phyloP scores from a whole-genome alignment of 805 yeast genomes.

The Yamadazyma takamatsuzukensis region DNA sequence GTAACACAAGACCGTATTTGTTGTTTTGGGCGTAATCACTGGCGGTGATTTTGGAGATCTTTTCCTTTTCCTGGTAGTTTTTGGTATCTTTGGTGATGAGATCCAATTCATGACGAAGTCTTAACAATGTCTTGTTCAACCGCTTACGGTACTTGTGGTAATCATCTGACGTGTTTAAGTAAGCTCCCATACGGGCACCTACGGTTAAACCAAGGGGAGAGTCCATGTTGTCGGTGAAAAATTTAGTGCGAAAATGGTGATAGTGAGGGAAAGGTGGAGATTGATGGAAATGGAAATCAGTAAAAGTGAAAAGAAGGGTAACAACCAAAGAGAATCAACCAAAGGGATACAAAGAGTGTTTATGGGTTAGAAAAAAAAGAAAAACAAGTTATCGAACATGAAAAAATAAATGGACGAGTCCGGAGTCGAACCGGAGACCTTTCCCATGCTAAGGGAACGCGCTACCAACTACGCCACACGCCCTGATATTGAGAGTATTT shows the following conservation, averaged over 20 bases:
- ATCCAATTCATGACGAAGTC: slow-evolving; percentile 60
- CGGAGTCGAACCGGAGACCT: slow-evolving; percentile 47
- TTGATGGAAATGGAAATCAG: too few relatives aligned
- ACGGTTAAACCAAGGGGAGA: slow-evolving; percentile 44
- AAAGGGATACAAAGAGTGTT: too few relatives aligned
- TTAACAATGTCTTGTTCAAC: slow-evolving; percentile 55
- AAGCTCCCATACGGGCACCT: slow-evolving; percentile 59
- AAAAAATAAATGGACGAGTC: slow-evolving; percentile 34
- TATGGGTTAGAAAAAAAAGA: too few relatives aligned
- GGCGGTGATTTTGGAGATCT: slow-evolving; percentile 41
- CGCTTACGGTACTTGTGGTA: slow-evolving; percentile 64
- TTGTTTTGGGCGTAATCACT: slow-evolving; percentile 51
- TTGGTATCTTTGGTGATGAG: slow-evolving; percentile 67
- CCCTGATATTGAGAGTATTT: too few relatives aligned
- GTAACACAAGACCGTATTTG: slow-evolving; percentile 53
- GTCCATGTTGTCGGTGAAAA: too few relatives aligned
- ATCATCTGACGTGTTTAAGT: slow-evolving; percentile 66
- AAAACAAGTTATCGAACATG: too few relatives aligned
- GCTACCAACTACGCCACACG: slow-evolving; percentile 51
- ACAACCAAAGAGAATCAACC: too few relatives aligned
- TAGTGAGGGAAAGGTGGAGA: too few relatives aligned
- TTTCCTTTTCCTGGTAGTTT: slow-evolving; percentile 49
- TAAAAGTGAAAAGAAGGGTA: too few relatives aligned
- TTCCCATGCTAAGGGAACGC: slow-evolving; percentile 49
- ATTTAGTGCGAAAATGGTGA: too few relatives aligned